Evolutionary conservation across 2,329 filamentous ascomycete genomes (phyloP).

Genomic region (Ophiostoma ulmi): DNA sequence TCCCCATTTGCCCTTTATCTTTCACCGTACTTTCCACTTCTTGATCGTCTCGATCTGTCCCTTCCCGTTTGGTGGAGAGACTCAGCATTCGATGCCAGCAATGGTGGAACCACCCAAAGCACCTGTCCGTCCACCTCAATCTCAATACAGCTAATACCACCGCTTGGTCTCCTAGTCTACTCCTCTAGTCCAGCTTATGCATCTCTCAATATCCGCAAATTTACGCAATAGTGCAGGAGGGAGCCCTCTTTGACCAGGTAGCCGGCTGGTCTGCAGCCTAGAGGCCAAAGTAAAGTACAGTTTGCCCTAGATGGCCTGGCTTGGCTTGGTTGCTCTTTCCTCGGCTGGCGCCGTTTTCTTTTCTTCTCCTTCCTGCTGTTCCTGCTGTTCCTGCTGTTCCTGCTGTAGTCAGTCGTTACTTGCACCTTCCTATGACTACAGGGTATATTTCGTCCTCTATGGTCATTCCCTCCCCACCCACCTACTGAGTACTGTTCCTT

Average conservation of each 20-base stretch:
- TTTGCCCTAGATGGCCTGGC: background rate
- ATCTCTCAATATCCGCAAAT: background rate
- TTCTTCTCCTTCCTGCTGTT: background rate
- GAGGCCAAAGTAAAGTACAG: background rate
- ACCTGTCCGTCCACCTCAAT: background rate
- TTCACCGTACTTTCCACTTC: slow-evolving; percentile 6
- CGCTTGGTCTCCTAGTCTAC: background rate
- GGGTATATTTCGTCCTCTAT: too few relatives aligned
- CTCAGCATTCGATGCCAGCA: background rate
- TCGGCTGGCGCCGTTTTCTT: slow-evolving; percentile 8
- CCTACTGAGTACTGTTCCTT: background rate
- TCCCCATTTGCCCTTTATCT: background rate
- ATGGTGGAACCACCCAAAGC: slow-evolving; percentile 5
- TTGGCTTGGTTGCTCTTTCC: slow-evolving; percentile 9
- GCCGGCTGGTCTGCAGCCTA: background rate
- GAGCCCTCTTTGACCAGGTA: background rate
- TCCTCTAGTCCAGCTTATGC: background rate
- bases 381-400: background rate
- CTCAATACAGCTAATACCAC: background rate
- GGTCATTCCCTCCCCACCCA: background rate
- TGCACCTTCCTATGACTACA: background rate
- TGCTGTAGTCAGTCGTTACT: background rate
- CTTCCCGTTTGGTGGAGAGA: slow-evolving; percentile 10
- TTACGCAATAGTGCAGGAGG: background rate
- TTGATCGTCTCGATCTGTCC: background rate